Conservation (phyloP, 306 rosid species). For the Gynostemma pentaphyllum region DNA sequence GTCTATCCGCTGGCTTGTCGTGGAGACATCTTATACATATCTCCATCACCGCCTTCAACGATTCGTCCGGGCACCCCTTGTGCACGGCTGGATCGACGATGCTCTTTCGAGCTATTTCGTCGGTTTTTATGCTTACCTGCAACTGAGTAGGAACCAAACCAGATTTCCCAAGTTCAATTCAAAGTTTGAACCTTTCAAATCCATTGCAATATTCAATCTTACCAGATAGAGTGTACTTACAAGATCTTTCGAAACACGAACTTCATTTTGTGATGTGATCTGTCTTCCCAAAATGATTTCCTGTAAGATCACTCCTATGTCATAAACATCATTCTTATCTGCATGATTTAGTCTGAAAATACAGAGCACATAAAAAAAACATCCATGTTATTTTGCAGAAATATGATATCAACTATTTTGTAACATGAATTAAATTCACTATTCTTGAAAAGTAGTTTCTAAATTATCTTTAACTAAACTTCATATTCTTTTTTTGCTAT, state of each 20-base stretch:
- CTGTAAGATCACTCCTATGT: constrained; percentile 73
- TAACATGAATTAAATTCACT: background rate
- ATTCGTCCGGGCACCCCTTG: constrained; percentile 66
- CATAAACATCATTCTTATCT: constrained; percentile 75
- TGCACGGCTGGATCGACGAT: constrained; percentile 69
- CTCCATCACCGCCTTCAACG: constrained; percentile 78
- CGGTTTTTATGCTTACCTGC: constrained; percentile 61
- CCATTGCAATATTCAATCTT: background rate
- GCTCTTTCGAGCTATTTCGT: constrained; percentile 61
- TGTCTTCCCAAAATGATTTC: constrained; percentile 86
- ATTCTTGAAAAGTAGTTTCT: background rate
- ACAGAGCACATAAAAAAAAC: background rate
- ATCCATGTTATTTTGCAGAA: background rate
- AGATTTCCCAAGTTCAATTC: background rate
- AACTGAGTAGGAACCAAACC: constrained; percentile 32
- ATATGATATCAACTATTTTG: no score
- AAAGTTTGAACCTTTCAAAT: background rate
- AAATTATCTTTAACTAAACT: background rate
- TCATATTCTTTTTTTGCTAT: background rate
- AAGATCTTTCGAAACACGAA: constrained; percentile 63
- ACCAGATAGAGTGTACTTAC: constrained; percentile 39
- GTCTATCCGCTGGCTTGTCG: constrained; percentile 40
- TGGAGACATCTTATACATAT: constrained; percentile 73
- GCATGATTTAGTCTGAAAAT: constrained; percentile 39
- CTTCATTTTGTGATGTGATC: constrained; percentile 76